Evolutionary conservation across 352 stramenopile species (phyloP).

Genomic region (Halophytophthora batemanensis): DNA sequence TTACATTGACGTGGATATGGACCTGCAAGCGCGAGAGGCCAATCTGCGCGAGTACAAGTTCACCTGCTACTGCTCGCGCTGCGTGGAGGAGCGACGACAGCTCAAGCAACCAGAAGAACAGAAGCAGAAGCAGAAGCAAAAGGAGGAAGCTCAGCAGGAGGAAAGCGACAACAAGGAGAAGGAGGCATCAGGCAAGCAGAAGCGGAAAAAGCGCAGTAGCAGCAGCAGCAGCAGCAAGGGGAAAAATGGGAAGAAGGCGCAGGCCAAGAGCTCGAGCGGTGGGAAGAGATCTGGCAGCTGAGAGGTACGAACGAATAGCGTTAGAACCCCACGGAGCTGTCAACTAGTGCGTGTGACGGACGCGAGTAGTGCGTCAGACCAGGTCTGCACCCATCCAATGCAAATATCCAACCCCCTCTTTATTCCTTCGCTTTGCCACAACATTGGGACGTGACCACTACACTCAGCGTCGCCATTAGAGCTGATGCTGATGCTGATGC

Average conservation of each 20-base stretch:
- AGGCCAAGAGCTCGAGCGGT: conserved; percentile 1
- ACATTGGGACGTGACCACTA: too few relatives aligned
- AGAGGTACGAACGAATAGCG: neutral
- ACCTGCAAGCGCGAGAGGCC: conserved; percentile 61
- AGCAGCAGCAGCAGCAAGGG: conserved; percentile 8
- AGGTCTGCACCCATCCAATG: too few relatives aligned
- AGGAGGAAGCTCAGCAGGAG: neutral
- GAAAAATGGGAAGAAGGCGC: conserved; percentile 15
- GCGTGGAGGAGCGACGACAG: conserved; percentile 39
- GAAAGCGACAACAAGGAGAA: neutral
- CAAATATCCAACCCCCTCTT: too few relatives aligned
- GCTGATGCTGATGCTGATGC: too few relatives aligned
- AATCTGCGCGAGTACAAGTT: conserved; percentile 81
- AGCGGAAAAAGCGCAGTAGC: neutral
- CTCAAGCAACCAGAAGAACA: conserved; percentile 11
- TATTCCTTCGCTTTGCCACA: too few relatives aligned
- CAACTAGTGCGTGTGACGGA: too few relatives aligned
- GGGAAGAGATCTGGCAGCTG: neutral
- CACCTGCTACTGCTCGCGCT: conserved; percentile 68
- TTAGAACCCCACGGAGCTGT: too few relatives aligned
- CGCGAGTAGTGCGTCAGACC: too few relatives aligned
- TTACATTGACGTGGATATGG: conserved; percentile 90
- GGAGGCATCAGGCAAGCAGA: neutral
- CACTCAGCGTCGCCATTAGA: too few relatives aligned
- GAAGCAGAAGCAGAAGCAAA: neutral